Evolutionary conservation across 1,139 yeast genomes (phyloP).

Genomic region (Hansenula lynferdii): DNA sequence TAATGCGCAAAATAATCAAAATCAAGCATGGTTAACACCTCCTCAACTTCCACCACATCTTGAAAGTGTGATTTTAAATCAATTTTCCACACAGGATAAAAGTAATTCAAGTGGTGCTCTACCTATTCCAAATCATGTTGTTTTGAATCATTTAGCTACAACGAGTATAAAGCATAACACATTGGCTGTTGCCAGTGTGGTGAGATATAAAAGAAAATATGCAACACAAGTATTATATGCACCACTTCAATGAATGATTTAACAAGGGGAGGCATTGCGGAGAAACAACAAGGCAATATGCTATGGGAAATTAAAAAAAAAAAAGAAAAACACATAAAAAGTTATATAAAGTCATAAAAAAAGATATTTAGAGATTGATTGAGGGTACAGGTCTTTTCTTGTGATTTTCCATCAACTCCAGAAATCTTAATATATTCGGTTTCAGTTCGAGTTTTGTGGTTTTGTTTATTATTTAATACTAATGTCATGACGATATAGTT

Average conservation of each 20-base stretch:
- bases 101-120: conserved; percentile 70
- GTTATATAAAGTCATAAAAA: no score
- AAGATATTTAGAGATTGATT: no score
- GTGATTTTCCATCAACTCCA: no score
- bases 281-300: background rate
- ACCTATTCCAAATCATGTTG: conserved; percentile 93
- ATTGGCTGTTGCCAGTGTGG: conserved; percentile 83
- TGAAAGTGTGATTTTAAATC: conserved; percentile 86
- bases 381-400: no score
- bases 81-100: conserved; percentile 51
- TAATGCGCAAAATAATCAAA: conserved; percentile 61
- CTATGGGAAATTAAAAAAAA: no score
- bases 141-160: conserved; percentile 89
- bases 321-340: no score
- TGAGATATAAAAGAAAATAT: conserved; percentile 84
- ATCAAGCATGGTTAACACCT: conserved; percentile 76
- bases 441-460: background rate
- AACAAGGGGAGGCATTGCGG: background rate
- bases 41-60: conserved; percentile 96
- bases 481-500: conserved; percentile 1
- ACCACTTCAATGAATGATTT: conserved; percentile 52
- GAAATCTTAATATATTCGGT: background rate
- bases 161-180: conserved; percentile 93
- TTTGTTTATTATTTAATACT: background rate
- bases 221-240: conserved; percentile 92